Evolutionary conservation across 2,329 filamentous ascomycete genomes (phyloP).

Genomic region (Metarhizium humberi): DNA sequence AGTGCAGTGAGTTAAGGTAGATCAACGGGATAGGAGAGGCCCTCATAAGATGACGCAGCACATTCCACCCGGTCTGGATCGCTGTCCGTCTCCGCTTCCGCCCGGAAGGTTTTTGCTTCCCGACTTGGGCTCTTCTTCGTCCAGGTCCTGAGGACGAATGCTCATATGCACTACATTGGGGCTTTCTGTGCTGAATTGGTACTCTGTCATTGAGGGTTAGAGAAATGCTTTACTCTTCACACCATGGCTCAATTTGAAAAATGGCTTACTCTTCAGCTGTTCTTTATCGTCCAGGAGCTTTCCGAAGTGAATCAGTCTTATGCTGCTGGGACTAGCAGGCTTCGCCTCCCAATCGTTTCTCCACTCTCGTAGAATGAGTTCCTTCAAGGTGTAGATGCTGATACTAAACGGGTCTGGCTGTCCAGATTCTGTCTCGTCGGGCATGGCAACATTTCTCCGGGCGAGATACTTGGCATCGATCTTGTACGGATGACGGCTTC

Average conservation of each 20-base stretch:
- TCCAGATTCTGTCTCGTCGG: conserved; percentile 50
- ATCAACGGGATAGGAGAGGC: background rate
- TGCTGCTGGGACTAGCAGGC: conserved; percentile 78
- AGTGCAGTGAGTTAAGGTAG: background rate
- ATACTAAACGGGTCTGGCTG: conserved; percentile 75
- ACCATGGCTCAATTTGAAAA: background rate
- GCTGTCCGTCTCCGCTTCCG: conserved; percentile 29
- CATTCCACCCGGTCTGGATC: conserved; percentile 28
- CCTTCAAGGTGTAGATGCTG: conserved; percentile 88
- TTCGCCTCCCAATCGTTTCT: conserved; percentile 82
- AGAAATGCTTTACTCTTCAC: background rate
- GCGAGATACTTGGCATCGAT: conserved; percentile 79
- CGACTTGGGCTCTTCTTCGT: conserved; percentile 68
- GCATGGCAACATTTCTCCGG: conserved; percentile 70
- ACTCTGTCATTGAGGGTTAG: conserved; percentile 44
- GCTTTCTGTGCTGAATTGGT: conserved; percentile 62
- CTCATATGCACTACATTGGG: conserved; percentile 94
- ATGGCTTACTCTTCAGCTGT: conserved; percentile 63
- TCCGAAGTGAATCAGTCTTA: conserved; percentile 86
- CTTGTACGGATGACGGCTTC: conserved; percentile 79
- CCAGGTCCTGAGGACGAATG: conserved; percentile 75
- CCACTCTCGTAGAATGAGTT: conserved; percentile 90
- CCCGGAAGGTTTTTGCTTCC: conserved; percentile 42
- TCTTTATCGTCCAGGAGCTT: conserved; percentile 86
- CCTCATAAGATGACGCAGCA: conserved; percentile 46